A percentile compares a stretch with the other conserved stretches of the same genome.
Evolutionary conservation across 2,329 filamentous ascomycete species (phyloP).

Genomic region (Ophiosphaerella korrae): DNA sequence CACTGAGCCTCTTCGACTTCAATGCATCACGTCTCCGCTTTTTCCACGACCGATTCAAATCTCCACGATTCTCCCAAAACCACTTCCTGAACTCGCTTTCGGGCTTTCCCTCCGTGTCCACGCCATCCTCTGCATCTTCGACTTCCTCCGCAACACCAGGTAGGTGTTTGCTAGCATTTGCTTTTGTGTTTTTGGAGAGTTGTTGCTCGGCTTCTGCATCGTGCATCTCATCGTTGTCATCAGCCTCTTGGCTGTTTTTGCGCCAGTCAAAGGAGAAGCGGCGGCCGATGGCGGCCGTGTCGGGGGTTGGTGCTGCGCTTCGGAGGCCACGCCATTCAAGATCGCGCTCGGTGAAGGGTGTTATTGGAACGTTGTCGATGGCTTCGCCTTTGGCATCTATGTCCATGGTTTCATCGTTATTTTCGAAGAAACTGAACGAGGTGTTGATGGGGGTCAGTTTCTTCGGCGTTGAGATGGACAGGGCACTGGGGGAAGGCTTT

Average conservation of each 20-base stretch:
- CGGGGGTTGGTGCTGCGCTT: slow-evolving; percentile 91
- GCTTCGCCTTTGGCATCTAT: slow-evolving; percentile 49
- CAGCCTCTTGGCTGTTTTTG: slow-evolving; percentile 49
- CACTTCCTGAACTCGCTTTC: slow-evolving; percentile 66
- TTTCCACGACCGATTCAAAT: slow-evolving; percentile 57
- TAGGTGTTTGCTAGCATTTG: slow-evolving; percentile 26
- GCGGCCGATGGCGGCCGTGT: slow-evolving; percentile 79
- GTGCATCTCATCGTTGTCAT: slow-evolving; percentile 41
- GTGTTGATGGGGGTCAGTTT: slow-evolving; percentile 53
- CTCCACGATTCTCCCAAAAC: slow-evolving; percentile 61
- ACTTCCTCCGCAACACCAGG: slow-evolving; percentile 36
- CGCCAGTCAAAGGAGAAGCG: slow-evolving; percentile 60
- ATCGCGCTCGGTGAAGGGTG: slow-evolving; percentile 81
- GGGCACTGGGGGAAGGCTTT: slow-evolving; percentile 45
- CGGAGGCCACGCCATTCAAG: slow-evolving; percentile 75
- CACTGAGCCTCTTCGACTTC: slow-evolving; percentile 64
- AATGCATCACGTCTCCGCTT: slow-evolving; percentile 63
- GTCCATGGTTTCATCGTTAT: slow-evolving; percentile 49
- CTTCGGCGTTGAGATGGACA: slow-evolving; percentile 43
- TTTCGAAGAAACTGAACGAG: slow-evolving; percentile 79
- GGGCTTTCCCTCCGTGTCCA: slow-evolving; percentile 37
- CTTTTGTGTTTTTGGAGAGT: slow-evolving; percentile 38
- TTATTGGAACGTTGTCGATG: slow-evolving; percentile 63
- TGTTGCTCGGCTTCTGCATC: slow-evolving; percentile 29
- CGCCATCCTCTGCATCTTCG: slow-evolving; percentile 20